Conservation (phyloP, 768 basidiomycete species). For the Boletus tylopilopsis region DNA sequence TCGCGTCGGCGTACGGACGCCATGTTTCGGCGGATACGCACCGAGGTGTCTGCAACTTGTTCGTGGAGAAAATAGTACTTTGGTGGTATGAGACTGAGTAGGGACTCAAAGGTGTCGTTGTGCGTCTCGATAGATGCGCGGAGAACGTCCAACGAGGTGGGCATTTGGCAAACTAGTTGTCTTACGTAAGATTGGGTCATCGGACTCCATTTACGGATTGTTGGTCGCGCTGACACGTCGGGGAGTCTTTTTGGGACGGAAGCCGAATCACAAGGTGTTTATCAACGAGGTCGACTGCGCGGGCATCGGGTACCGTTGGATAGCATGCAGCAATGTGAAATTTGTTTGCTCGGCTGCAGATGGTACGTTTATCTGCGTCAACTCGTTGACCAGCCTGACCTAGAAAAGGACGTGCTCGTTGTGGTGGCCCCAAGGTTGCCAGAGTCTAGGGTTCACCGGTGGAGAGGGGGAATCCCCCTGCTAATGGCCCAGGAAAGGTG, state of each 20-base stretch:
- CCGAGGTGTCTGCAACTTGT: conserved; percentile 6
- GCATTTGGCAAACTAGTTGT: conserved; percentile 33
- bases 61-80: conserved; percentile 67
- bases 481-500: too few species aligned
- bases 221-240: too few species aligned
- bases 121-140: conserved; percentile 72
- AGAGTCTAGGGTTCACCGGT: too few species aligned
- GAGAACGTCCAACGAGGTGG: conserved; percentile 46
- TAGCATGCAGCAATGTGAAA: too few species aligned
- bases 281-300: conserved; percentile 45
- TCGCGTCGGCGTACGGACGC: neutral
- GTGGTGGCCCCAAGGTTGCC: too few species aligned
- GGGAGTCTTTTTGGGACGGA: conserved; percentile 74
- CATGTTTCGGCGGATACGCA: conserved; percentile 15
- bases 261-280: conserved; percentile 75
- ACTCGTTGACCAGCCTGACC: too few species aligned
- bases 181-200: neutral
- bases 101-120: conserved; percentile 80
- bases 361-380: too few species aligned
- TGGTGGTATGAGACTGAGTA: conserved; percentile 83
- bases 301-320: too few species aligned
- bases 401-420: too few species aligned
- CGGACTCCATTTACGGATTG: too few species aligned
- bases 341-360: too few species aligned
- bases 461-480: too few species aligned